Evolutionary conservation across 768 basidiomycete species (phyloP).

Genomic region (Phlegmacium glaucopus): DNA sequence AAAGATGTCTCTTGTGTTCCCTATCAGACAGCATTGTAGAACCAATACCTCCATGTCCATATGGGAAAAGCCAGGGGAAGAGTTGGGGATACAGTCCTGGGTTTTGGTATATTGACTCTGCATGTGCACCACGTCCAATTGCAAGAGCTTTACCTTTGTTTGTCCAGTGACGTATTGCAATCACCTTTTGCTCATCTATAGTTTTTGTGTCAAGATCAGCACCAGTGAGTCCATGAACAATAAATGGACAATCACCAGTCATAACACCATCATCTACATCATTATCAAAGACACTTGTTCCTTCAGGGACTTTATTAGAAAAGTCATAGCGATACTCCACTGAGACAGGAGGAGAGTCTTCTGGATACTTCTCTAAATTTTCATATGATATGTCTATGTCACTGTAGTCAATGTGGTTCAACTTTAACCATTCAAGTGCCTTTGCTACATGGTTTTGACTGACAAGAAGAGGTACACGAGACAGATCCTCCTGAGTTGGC

Average conservation of each 20-base stretch:
- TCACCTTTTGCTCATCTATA: slow-evolving; percentile 12
- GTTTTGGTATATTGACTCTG: slow-evolving; percentile 32
- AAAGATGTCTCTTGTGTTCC: slow-evolving; percentile 22
- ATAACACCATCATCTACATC: slow-evolving; percentile 24
- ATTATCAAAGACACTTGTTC: slow-evolving; percentile 20
- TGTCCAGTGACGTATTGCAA: slow-evolving; percentile 24
- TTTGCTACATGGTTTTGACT: slow-evolving; percentile 16
- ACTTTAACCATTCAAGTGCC: slow-evolving; percentile 32
- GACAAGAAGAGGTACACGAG: slow-evolving; percentile 26
- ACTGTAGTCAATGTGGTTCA: slow-evolving; percentile 33
- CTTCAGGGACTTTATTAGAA: slow-evolving; percentile 19
- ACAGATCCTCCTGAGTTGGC: slow-evolving; percentile 25
- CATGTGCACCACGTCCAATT: slow-evolving; percentile 21
- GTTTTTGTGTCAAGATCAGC: slow-evolving; percentile 18
- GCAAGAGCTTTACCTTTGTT: slow-evolving; percentile 21
- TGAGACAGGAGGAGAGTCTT: slow-evolving; percentile 17
- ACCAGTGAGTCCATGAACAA: slow-evolving; percentile 33
- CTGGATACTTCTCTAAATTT: slow-evolving; percentile 21
- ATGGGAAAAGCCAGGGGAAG: slow-evolving; percentile 40
- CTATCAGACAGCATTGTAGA: slow-evolving; percentile 8
- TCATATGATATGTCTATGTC: slow-evolving; percentile 26
- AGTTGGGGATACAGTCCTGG: slow-evolving; percentile 35
- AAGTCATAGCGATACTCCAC: slow-evolving; percentile 6
- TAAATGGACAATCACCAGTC: slow-evolving; percentile 30
- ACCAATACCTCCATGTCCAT: slow-evolving; percentile 31